Evolutionary conservation across 2,329 filamentous ascomycete species (phyloP), one percentile per base, ranked within the genome.

Genomic region (Apiospora marii): DNA sequence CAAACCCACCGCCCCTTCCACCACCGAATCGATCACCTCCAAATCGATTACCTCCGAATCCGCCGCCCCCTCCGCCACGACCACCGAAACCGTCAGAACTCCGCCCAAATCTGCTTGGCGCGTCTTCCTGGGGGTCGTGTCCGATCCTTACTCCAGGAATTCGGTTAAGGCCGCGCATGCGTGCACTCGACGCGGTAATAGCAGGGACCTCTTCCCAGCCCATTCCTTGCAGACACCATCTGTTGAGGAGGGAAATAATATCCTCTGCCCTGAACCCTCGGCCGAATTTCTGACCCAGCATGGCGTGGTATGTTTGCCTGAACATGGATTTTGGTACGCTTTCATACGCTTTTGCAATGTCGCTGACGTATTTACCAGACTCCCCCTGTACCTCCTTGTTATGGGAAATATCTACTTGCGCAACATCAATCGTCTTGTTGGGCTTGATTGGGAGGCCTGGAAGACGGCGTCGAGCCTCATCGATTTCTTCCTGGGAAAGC

Each of bases 401-500:
- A 86, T 87, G 86, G 58, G 44, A 19, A 3, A 88, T 81, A 51
- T 90, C 89, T 75, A 89, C 87, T 4, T 80, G 76, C 1, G 92
- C 86, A 43, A 85, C 83, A 72, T 86, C 81, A 1, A 94, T 80
- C 0, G 83, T 83, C 5, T 81, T 78, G 75, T 90, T 88, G 8
- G 85, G 85, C 77, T 90, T 82, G 75, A 94, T 85, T 19, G 92
- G 91, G 19, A 95, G 84, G 4, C 87, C 86, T 6, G 82, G 80
- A 70, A 95, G 86, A 68, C 89, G 84, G 13, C 78, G 77, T 64
- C 88, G 85, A 3, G 89, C 84, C 64, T 83, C 80, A 0, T 75
- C 24, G 8, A 87, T 80, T 76, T 94, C 91, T 19, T 85, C 78
- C 14, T 89, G 81, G 1, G 89, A 84, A 1, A 94, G 74, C 67